Base-by-base conservation (phyloP, 176 grass and related monocot species). In the Carex littledalei region DNA sequence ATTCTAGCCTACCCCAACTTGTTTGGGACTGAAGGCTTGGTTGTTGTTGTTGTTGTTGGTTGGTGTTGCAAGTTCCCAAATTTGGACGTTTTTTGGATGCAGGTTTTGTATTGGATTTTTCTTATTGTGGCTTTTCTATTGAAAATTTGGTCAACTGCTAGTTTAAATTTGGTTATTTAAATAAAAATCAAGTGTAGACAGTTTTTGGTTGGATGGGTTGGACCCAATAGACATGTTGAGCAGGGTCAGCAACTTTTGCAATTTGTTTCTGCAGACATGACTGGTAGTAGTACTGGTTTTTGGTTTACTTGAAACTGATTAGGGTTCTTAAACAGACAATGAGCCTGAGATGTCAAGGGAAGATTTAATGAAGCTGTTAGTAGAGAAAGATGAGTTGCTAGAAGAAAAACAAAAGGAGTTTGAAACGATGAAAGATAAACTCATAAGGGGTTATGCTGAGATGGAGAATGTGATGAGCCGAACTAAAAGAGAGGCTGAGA, bases 401-500 rank as follows among this genome's bases (percentile, higher is more conserved):
- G 65, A 81, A 73, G 67, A 84, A 75, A 84, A 84, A 17, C 70
- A 79, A 3, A 80, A 88, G 55, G 82, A 88, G 47, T 47, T 85
- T 22, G 82, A 88, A 68, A 61, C 64, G 31, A 73, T 85, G 87
- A 83, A 85, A 70, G 87, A 88, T 80, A 88, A 80, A 61, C 45
- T 88, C 14, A 16, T 88, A 15, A 60, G 87, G 18, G 77, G 87
- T 58, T 84, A 85, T 12, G 87, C 87, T 70, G 87, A 88, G 67
- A 88, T 84, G 60, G 87, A 88, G 82, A 88, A 88, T 85, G 63
- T 88, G 21, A 88, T 85, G 58, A 63, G 52, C 17, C 75, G 87
- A 55, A 85, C 82, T 67, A 88, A 79, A 63, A 81, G 87, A 29
- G 87, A 88, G 20, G 87, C 87, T 79, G 87, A 88, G 56, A 88